phyloP scores from a whole-genome alignment of 192 early-diverging fungal genomes.

The Allomyces arbusculus region DNA sequence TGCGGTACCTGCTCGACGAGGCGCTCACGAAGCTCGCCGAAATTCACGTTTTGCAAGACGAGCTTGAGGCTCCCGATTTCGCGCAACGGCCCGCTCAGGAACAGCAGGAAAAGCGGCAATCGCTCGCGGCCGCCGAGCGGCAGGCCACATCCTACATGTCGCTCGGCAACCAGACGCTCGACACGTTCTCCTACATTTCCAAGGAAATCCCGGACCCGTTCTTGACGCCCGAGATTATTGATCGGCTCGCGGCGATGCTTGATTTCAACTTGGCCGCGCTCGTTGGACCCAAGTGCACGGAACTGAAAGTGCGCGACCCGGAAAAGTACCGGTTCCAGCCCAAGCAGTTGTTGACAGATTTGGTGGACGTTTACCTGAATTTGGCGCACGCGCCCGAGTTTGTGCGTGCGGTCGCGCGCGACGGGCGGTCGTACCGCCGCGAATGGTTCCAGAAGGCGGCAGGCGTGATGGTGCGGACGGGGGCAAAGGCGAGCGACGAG shows the following conservation, averaged over 20 bases:
- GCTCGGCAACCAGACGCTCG: constrained; percentile 76
- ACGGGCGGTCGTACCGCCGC: constrained; percentile 66
- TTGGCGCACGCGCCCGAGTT: constrained; percentile 38
- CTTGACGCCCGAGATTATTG: constrained; percentile 71
- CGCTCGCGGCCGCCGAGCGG: constrained; percentile 40
- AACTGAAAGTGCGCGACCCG: constrained; percentile 51
- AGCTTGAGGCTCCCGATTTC: constrained; percentile 42
- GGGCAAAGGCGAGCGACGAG: constrained; percentile 42
- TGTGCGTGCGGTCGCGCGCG: constrained; percentile 58
- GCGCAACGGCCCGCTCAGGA: constrained; percentile 23
- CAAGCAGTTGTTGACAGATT: constrained; percentile 53
- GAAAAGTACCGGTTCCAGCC: constrained; percentile 82
- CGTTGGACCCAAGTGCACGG: constrained; percentile 78
- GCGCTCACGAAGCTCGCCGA: constrained; percentile 63
- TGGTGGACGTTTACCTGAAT: constrained; percentile 70
- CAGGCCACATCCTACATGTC: constrained; percentile 69
- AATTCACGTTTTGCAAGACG: constrained; percentile 60
- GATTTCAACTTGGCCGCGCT: constrained; percentile 79
- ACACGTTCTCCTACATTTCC: constrained; percentile 76
- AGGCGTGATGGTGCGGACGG: constrained; percentile 37
- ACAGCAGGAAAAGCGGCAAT: constrained; percentile 36
- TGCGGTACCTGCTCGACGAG: constrained; percentile 86
- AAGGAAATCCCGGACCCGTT: constrained; percentile 61
- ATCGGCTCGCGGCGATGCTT: constrained; percentile 88
- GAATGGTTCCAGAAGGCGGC: constrained; percentile 56